Percentiles rank a stretch among this genome's conserved stretches.
These are phyloP conservation scores for Coemansia sp. DNA, from an alignment of 192 early-diverging fungal species.

Conservation along the genomic window DNA sequence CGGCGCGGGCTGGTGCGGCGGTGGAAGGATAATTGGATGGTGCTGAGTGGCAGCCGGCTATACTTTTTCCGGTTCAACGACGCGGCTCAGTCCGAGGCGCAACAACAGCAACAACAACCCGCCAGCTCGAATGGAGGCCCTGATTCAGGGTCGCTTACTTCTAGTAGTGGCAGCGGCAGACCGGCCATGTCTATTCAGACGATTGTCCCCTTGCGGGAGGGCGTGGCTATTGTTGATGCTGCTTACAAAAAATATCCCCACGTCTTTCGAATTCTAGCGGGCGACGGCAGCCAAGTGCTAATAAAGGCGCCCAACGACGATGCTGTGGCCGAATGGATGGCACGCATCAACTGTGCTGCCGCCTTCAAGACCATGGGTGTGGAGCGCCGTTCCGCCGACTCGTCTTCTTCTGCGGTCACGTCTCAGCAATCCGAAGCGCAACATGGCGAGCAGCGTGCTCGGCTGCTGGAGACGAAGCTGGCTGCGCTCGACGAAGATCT, in stretches of 20 bases:
- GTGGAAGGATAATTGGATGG: constrained; percentile 75
- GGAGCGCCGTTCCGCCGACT: constrained; percentile 20
- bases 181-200: constrained; percentile 38
- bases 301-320: constrained; percentile 66
- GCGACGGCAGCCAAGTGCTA: constrained; percentile 69
- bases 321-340: constrained; percentile 79
- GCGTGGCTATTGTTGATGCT: constrained; percentile 67
- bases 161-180: neutral
- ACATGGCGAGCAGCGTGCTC: constrained; percentile 20
- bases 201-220: constrained; percentile 61
- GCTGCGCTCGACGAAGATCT: constrained; percentile 55
- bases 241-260: constrained; percentile 76
- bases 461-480: constrained; percentile 48
- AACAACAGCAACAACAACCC: constrained; percentile 16
- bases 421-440: neutral
- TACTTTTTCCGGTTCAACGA: constrained; percentile 66
- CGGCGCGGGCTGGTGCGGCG: constrained; percentile 63
- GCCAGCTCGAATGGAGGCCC: neutral
- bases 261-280: constrained; percentile 71
- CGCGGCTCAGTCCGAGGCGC: constrained; percentile 51
- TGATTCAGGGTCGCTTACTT: neutral
- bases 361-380: constrained; percentile 66
- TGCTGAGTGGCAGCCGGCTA: constrained; percentile 73
- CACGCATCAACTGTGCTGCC: constrained; percentile 75
- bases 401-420: neutral